Evolutionary conservation across 768 basidiomycete genomes (phyloP).

Genomic region (Suillus fuscotomentosus): DNA sequence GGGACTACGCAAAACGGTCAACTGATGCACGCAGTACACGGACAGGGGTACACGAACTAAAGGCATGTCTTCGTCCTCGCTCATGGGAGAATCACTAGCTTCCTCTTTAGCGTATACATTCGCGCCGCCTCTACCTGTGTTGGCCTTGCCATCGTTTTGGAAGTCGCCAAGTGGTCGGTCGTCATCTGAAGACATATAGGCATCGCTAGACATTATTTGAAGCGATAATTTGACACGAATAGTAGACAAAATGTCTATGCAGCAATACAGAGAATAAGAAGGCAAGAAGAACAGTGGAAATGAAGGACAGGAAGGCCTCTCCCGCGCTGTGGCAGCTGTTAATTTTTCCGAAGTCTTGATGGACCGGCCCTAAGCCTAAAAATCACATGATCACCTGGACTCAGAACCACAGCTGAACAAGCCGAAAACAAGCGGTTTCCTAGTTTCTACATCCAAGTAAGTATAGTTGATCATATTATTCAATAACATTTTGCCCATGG

Average conservation of each 20-base stretch:
- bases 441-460: background rate
- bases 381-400: constrained; percentile 23
- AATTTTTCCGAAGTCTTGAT: constrained; percentile 41
- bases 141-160: constrained; percentile 42
- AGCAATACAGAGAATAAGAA: constrained; percentile 20
- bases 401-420: background rate
- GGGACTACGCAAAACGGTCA: constrained; percentile 43
- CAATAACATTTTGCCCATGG: background rate
- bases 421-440: background rate
- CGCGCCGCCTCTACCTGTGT: constrained; percentile 41
- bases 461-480: background rate
- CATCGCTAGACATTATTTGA: constrained; percentile 44
- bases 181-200: constrained; percentile 57
- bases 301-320: constrained; percentile 26
- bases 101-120: constrained; percentile 38
- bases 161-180: constrained; percentile 47
- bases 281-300: constrained; percentile 26
- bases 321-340: constrained; percentile 18
- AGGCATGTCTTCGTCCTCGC: constrained; percentile 71
- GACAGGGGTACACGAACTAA: constrained; percentile 46
- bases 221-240: constrained; percentile 2
- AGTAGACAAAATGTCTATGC: constrained; percentile 20
- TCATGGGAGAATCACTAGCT: constrained; percentile 49
- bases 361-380: constrained; percentile 55
- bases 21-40: constrained; percentile 12